Evolutionary conservation across 225 moss, liverwort and hornwort genomes (phyloP).

Genomic region (Polytrichum commune): DNA sequence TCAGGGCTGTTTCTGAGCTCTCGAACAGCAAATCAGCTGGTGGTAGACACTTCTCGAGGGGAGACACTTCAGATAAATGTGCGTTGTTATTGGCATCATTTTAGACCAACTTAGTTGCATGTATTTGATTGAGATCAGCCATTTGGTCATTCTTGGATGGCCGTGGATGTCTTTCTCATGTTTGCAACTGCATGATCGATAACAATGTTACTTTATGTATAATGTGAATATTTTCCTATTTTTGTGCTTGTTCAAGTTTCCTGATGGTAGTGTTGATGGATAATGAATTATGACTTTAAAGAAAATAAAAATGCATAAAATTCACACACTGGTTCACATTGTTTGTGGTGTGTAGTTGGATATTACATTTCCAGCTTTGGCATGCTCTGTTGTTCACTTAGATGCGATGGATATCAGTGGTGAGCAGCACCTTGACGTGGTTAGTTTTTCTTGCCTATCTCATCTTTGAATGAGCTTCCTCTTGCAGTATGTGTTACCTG

Average conservation of each 20-base stretch:
- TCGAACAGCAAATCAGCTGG: conserved; percentile 77
- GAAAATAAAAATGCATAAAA: not conserved
- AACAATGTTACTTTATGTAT: too few species aligned
- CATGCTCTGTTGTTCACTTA: conserved; percentile 97
- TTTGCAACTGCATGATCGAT: too few species aligned
- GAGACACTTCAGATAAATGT: conserved; percentile 97
- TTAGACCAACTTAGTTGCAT: not conserved
- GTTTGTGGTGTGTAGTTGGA: conserved; percentile 71
- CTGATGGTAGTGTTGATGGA: too few species aligned
- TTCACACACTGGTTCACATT: conserved; percentile 1
- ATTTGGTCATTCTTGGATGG: not conserved
- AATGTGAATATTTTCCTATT: too few species aligned
- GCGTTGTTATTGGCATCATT: conserved; percentile 14
- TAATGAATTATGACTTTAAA: too few species aligned
- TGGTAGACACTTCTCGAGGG: conserved; percentile 95
- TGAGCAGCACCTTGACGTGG: conserved; percentile 99
- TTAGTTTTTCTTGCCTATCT: conserved; percentile 22
- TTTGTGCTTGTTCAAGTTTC: too few species aligned
- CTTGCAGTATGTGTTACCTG: too few species aligned
- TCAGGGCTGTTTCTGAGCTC: conserved; percentile 79
- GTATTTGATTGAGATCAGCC: not conserved
- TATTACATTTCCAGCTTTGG: conserved; percentile 93
- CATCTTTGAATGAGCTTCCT: too few species aligned
- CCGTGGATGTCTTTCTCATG: not conserved
- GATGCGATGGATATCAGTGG: conserved; percentile 99